phyloP scores from a whole-genome alignment of 2,329 filamentous ascomycete species.

The Penicillium frequentans region DNA sequence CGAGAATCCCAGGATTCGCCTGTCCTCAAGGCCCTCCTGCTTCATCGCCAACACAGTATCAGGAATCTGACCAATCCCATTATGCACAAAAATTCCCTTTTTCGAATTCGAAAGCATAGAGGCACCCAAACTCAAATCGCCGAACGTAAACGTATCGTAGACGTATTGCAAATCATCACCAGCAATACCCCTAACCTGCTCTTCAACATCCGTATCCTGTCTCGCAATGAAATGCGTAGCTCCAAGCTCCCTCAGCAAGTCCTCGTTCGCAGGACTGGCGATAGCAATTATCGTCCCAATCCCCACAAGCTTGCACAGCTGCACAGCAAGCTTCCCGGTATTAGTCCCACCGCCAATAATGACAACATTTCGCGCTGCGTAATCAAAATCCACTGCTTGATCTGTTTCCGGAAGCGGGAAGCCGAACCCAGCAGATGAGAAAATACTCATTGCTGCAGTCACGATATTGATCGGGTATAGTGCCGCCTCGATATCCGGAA shows the following conservation, averaged over 20 bases:
- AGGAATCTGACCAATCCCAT: conserved; percentile 20
- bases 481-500: background rate
- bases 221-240: conserved; percentile 47
- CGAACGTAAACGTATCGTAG: conserved; percentile 35
- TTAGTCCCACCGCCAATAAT: conserved; percentile 28
- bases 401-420: background rate
- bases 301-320: conserved; percentile 29
- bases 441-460: background rate
- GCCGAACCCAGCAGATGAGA: background rate
- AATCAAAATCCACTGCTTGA: conserved; percentile 14
- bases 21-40: conserved; percentile 33
- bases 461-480: conserved; percentile 2
- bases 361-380: conserved; percentile 16
- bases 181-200: conserved; percentile 36
- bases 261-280: conserved; percentile 29
- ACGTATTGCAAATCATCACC: conserved; percentile 43
- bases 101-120: conserved; percentile 37
- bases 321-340: conserved; percentile 23
- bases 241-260: conserved; percentile 31
- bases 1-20: conserved; percentile 26
- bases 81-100: conserved; percentile 34
- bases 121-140: conserved; percentile 25
- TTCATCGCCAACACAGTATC: conserved; percentile 31
- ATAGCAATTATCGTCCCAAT: conserved; percentile 43
- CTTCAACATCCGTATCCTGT: conserved; percentile 30